Base-by-base conservation (phyloP, 805 yeast genomes). In the Cephaloascus albidus region DNA sequence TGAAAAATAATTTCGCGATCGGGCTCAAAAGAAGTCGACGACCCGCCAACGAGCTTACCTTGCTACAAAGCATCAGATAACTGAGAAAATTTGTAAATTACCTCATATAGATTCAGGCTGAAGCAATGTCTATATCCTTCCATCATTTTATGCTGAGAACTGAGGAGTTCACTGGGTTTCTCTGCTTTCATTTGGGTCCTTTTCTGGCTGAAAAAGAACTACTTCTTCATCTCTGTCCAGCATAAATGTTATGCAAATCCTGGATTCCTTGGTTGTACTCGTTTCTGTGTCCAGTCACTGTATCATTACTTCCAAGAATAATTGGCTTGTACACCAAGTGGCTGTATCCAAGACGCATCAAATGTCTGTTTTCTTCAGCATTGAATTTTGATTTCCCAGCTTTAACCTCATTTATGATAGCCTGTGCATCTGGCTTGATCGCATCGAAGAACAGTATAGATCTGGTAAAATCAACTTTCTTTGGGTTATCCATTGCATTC, bases 361-460 rank as follows among this genome's bases (percentile, higher is more conserved):
- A 54, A 45, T 73, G 76, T 40, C 64, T 58, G 44, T 61, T 64
- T 38, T 78, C 85, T 3, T 63, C 68, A 20, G 52, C 51, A 8
- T 62, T 51, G 51, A 64, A 74, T 15, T 51, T 50, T n/a, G 53
- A 45, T 12, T 53, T 60, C n/a, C 61, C 61, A 18, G 45, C 48
- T 23, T 58, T 50, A 10, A 69, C 48, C 20, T 54, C 56, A 26
- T 71, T 75, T 36, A 73, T 30, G 10, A 78, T 58, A 8, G 60
- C 63, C 32, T 66, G 68, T 40, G 76, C 80, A 14, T 69, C 66
- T 44, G 56, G 52, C 18, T 75, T 72, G 54, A 76, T 70, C 47
- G 74, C 48, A 38, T 76, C 78, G 53, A 73, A 83, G 60, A 76
- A 83, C 14, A 61, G 52, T 3, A 78, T 60, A 1, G 84, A 68